Conservation (phyloP, 331 rosid species). For the Pyrus hybrid region DNA sequence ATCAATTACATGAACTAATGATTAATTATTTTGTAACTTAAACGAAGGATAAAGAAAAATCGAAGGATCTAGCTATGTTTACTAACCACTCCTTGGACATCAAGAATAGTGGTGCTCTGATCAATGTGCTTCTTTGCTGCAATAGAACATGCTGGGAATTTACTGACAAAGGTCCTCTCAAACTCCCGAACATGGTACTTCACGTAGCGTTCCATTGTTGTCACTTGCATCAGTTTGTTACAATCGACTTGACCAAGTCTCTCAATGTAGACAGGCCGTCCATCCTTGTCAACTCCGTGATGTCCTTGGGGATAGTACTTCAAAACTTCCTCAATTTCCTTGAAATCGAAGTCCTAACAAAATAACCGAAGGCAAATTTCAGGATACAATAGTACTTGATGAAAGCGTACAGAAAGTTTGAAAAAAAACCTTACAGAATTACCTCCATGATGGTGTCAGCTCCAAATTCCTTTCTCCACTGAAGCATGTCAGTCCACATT, state of each 20-base stretch:
- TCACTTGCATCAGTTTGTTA: constrained; percentile 76
- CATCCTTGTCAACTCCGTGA: constrained; percentile 89
- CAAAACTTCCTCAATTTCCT: constrained; percentile 69
- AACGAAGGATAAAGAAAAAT: neutral
- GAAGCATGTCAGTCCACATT: constrained; percentile 96
- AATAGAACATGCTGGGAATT: constrained; percentile 82
- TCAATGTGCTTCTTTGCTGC: constrained; percentile 92
- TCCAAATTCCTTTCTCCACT: constrained; percentile 82
- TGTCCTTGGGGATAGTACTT: constrained; percentile 95
- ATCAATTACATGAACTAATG: neutral
- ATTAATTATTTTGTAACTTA: neutral
- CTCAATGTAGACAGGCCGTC: constrained; percentile 89
- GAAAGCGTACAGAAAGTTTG: too few species aligned
- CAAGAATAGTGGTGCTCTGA: constrained; percentile 92
- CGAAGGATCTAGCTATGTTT: neutral
- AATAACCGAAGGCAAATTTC: neutral
- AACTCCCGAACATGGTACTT: constrained; percentile 80
- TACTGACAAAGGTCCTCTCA: constrained; percentile 66
- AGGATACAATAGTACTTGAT: neutral
- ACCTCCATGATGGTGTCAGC: constrained; percentile 91
- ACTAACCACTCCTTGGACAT: constrained; percentile 93
- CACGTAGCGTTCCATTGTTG: constrained; percentile 81
- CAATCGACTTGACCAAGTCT: constrained; percentile 78
- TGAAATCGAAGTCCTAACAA: constrained; percentile 69
- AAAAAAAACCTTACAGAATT: neutral